Evolutionary conservation across 2,329 filamentous ascomycete species (phyloP), one percentile per base, ranked within the genome.

Genomic region (Chaetothyriales sp.): DNA sequence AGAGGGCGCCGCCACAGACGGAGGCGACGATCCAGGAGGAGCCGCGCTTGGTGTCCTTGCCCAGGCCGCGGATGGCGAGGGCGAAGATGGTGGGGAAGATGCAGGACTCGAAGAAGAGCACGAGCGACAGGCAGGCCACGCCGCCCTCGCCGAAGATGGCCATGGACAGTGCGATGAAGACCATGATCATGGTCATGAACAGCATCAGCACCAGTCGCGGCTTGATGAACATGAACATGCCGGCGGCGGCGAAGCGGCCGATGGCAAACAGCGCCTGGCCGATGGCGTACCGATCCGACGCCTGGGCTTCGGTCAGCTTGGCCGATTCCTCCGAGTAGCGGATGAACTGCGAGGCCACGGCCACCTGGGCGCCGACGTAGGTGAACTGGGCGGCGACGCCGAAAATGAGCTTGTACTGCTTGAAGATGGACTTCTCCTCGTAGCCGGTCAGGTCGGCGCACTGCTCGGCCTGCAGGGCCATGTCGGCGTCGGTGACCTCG

Each of bases 21-120:
- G 81, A 83, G 3, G 73, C 81, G 1, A 87, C 75, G 56, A 93
- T 80, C 64, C 78, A 83, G 1, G 83, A 83, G 2, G 79, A 81
- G 1, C 84, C 85, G 53, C 83, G 76, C 71, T 89, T 88, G 36
- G 81, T 85, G 67, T 90, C 81, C 18, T 80, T 76, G 5, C 86
- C 85, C 1, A 88, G 73, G 1, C 83, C 84, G 19, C 86, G 78
- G 53, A 94, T 80, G 2, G 83, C 84, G 10, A 92, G 75, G 2
- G 84, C 80, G 58, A 88, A 87, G 53, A 92, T 81, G 1, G 89
- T 80, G 0, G 88, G 87, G 73, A 86, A 94, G 59, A 86, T 78
- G 48, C 87, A 86, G 0, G 82, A 84, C 64, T 90, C 86, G 61
- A 85, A 86, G 65, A 93, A 86, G 57, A 86, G 80, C 55, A 85